Conservation (phyloP, 129 eudicot species). For the Gnaphalium uliginosum region DNA sequence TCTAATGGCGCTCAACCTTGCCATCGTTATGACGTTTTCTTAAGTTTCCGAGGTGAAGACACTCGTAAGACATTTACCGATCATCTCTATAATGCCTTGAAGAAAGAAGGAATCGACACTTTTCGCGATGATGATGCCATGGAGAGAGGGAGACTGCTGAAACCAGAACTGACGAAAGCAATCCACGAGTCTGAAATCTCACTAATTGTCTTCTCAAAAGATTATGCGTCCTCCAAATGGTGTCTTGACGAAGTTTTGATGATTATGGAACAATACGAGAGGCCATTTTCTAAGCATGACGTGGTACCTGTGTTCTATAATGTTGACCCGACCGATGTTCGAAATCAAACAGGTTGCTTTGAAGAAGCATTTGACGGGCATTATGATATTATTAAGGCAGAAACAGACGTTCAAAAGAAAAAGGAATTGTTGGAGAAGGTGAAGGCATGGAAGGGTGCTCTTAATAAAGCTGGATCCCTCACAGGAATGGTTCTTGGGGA, state of each 20-base stretch:
- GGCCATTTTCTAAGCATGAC: conserved; percentile 17
- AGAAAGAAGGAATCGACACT: conserved; percentile 18
- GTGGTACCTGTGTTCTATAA: not conserved
- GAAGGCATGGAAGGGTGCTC: conserved; percentile 29
- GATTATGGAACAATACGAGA: conserved; percentile 19
- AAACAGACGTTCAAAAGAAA: conserved; percentile 10
- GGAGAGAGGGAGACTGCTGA: conserved; percentile 20
- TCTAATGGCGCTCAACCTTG: not conserved
- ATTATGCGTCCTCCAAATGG: not conserved
- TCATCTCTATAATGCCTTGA: conserved; percentile 23
- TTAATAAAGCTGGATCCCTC: conserved; percentile 24
- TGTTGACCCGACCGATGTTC: conserved; percentile 29
- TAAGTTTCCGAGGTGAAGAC: conserved; percentile 25
- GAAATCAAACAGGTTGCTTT: conserved; percentile 26
- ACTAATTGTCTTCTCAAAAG: conserved; percentile 15
- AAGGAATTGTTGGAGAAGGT: conserved; percentile 23
- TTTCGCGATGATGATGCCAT: conserved; percentile 25
- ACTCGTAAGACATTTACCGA: conserved; percentile 15
- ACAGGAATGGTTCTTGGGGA: conserved; percentile 31
- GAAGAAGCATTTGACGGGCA: conserved; percentile 24
- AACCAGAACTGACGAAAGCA: conserved; percentile 19
- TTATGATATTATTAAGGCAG: conserved; percentile 12
- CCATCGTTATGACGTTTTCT: conserved; percentile 15
- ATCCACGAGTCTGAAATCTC: conserved; percentile 24
- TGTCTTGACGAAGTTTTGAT: conserved; percentile 19